Evolutionary conservation across 73 alveolate species (phyloP), one percentile per base, ranked within the genome.

Genomic region (Loxodes magnus): DNA sequence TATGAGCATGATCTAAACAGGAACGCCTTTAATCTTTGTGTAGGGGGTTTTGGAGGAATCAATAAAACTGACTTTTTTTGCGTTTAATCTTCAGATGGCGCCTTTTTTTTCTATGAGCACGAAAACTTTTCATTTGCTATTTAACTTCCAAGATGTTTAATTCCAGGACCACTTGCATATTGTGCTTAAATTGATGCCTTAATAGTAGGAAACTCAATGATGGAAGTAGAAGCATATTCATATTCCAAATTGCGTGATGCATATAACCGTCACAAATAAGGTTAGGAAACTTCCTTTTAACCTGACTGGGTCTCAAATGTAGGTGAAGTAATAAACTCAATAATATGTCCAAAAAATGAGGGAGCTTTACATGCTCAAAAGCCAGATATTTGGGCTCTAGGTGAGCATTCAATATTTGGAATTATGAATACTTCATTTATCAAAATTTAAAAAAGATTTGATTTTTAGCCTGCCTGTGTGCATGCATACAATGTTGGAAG

Each of bases 51-150:
- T 34, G 90, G 90, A 10, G 27, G 20, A 2, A 25, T 25, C 17
- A 46, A 24, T 3, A 62, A 46, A 37, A 39, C 53, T 16, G 66
- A 69, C 26, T 15, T 70, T 9, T 52, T 76, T 10, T 76, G 90
- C 34, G 80, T 76, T 25, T 79, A 76, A 50, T 69, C 84, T 19
- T 79, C 76, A n/a, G 90, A 76, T 50, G 90, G 90, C 9, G 64
- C 81, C 24, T 37, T 76, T 26, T 64, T 50, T 29, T 69, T 76
- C 61, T 60, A 56, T 26, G 82, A 76, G 20, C 67, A 70, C 30
- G 90, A 76, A 27, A 51, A 33, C 35, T 12, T 51, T 9, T 36
- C 61, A 9, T 69, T 70, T 35, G 37, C 70, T 35, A 48, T 70
- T 3, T 43, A 52, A 30, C 56, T 76, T 2, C 84, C 90, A 17